These are phyloP conservation scores for Hanseniaspora lindneri DNA, from an alignment of 805 yeast genomes.

Conservation along the genomic window DNA sequence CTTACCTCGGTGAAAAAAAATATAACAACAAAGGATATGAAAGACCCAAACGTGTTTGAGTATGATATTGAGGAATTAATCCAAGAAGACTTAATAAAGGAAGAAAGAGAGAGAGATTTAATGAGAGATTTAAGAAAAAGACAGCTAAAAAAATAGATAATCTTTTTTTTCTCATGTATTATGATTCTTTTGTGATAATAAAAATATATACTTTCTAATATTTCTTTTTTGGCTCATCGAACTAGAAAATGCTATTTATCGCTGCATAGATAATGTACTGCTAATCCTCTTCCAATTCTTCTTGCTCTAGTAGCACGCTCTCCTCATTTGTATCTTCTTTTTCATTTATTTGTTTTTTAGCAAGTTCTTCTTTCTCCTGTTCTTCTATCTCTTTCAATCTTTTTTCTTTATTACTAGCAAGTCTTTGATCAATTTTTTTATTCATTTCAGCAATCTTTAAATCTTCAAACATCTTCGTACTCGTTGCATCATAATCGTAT, in stretches of 20 bases:
- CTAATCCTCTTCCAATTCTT: slow-evolving; percentile 10
- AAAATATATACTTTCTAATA: not conserved
- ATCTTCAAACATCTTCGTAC: slow-evolving; percentile 26
- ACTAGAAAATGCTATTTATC: too few species aligned
- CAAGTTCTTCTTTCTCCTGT: slow-evolving; percentile 10
- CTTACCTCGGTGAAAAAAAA: slow-evolving; percentile 26
- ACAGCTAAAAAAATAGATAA: slow-evolving; percentile 2
- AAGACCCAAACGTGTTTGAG: slow-evolving; percentile 37
- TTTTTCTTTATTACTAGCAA: slow-evolving; percentile 4
- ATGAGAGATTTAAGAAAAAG: slow-evolving; percentile 5
- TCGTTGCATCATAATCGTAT: slow-evolving; percentile 31
- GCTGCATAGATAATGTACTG: too few species aligned
- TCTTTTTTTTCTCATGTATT: too few species aligned
- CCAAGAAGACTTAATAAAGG: slow-evolving; percentile 27
- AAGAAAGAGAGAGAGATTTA: slow-evolving; percentile 19
- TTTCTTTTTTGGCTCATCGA: not conserved
- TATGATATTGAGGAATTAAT: slow-evolving; percentile 40
- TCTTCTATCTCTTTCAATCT: slow-evolving; percentile 14
- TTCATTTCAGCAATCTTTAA: slow-evolving; percentile 18
- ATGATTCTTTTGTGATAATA: not conserved
- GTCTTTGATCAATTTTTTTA: slow-evolving; percentile 17
- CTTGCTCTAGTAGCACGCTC: slow-evolving; percentile 10
- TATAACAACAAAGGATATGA: slow-evolving; percentile 23
- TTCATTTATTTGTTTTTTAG: slow-evolving; percentile 5
- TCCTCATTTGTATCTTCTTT: slow-evolving; percentile 12